Evolutionary conservation across 257 asterid genomes (phyloP), one percentile per base, ranked within the genome.

Genomic region (Mitragyna speciosa): DNA sequence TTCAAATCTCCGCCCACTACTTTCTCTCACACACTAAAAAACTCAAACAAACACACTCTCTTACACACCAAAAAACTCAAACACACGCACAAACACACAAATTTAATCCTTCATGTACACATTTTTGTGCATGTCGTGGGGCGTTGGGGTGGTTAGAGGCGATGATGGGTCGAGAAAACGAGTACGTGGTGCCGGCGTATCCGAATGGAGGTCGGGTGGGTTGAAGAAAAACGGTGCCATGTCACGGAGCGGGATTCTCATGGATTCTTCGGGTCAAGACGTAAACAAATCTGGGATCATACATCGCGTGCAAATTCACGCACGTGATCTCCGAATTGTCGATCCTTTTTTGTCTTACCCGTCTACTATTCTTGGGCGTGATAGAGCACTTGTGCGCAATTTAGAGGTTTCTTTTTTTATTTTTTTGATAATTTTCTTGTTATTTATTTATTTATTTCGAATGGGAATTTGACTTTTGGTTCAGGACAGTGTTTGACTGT

Each of bases 221-320:
- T 63, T 84, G 87, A 88, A 85, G 90, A 94, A 94, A 51, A 90
- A 90, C 73, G 91, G 91, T 19, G 81, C 81, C 67, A 97, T 88
- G 74, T 84, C 93, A 43, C 83, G 97, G 79, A 94, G 91, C 82
- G 92, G 98, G 98, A 84, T 94, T 20, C 73, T 90, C 7, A 84
- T 94, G 84, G 92, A 90, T 78, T 84, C 86, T 9, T 81, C 88
- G 11, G 98, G 98, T 16, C 75, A 86, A 9, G 98, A 94, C 79
- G 96, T 89, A 16, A 96, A 94, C 70, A 94, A 94, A 78, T 92
- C 91, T 61, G 89, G 88, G 39, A 92, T n/a, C 89, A 94, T 94
- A 97, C 97, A 91, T 74, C 94, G 97, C 56, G 96, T 90, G 77
- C 96, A 91, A 87, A 94, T 94, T 31, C 97, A 92, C 83, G 96